phyloP scores from a whole-genome alignment of 345 rosid species.

The Hevea brasiliensis region DNA sequence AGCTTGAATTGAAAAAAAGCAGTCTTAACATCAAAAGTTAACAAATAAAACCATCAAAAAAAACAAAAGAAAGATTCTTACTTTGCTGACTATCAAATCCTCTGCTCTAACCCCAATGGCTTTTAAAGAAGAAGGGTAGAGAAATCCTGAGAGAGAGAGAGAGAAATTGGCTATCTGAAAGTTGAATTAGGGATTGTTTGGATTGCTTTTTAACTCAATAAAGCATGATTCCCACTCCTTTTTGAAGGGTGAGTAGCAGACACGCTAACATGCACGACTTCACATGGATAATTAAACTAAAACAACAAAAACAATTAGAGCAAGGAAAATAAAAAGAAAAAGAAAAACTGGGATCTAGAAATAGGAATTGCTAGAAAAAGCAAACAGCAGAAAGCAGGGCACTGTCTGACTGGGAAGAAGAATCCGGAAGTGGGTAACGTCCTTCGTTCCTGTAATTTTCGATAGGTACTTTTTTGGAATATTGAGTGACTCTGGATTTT shows the following conservation, averaged over 20 bases:
- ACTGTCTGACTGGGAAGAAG: background rate
- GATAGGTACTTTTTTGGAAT: background rate
- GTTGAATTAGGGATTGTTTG: constrained; percentile 27
- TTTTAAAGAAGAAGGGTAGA: background rate
- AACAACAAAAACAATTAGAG: too few species aligned
- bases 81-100: background rate
- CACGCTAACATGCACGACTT: constrained; percentile 24
- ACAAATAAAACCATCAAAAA: background rate
- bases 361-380: background rate
- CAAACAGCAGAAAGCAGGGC: background rate
- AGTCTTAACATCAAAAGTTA: background rate
- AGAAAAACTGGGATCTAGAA: background rate
- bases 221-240: constrained; percentile 14
- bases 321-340: background rate
- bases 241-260: constrained; percentile 17
- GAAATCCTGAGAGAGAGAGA: too few species aligned
- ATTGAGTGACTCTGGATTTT: too few species aligned
- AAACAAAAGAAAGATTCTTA: background rate
- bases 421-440: too few species aligned
- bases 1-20: background rate
- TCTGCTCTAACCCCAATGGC: background rate
- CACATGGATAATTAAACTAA: background rate
- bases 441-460: background rate
- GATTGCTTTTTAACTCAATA: constrained; percentile 32
- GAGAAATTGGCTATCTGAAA: constrained; percentile 4